Conservation (phyloP, 2,329 filamentous ascomycete species). For the Fusarium aywerte region DNA sequence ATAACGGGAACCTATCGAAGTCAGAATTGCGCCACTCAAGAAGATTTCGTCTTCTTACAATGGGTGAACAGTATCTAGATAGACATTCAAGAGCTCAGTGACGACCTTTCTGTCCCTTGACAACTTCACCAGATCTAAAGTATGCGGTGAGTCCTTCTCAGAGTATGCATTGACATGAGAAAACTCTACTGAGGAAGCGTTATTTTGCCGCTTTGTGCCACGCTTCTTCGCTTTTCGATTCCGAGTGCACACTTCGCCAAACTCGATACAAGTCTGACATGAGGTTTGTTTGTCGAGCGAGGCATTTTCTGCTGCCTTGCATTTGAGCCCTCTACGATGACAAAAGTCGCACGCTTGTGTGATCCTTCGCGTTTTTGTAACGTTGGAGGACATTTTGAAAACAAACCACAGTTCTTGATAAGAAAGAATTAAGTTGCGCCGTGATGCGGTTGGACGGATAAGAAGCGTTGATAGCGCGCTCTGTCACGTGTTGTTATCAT, state of each 20-base stretch:
- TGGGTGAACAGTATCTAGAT: not conserved
- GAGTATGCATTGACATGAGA: not conserved
- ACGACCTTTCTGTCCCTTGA: not conserved
- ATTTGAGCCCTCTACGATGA: not conserved
- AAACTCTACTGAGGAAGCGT: accelerated
- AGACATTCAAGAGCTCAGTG: not conserved
- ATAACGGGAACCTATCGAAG: not conserved
- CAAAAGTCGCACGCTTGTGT: not conserved
- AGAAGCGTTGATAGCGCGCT: not conserved
- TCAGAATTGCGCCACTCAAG: not conserved
- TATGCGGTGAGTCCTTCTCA: not conserved
- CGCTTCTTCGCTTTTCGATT: not conserved
- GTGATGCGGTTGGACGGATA: too few species aligned
- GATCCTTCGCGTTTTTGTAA: not conserved
- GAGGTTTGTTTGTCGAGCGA: not conserved
- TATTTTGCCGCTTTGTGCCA: not conserved
- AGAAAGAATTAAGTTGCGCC: too few species aligned
- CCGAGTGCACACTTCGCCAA: not conserved
- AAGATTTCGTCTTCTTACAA: not conserved
- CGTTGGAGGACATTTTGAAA: not conserved
- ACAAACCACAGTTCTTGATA: too few species aligned
- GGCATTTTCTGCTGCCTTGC: not conserved
- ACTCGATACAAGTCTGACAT: not conserved
- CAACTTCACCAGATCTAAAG: not conserved
- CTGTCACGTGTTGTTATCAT: too few species aligned